Evolutionary conservation across 768 basidiomycete species (phyloP).

Genomic region (Guyanaporus albipodus): DNA sequence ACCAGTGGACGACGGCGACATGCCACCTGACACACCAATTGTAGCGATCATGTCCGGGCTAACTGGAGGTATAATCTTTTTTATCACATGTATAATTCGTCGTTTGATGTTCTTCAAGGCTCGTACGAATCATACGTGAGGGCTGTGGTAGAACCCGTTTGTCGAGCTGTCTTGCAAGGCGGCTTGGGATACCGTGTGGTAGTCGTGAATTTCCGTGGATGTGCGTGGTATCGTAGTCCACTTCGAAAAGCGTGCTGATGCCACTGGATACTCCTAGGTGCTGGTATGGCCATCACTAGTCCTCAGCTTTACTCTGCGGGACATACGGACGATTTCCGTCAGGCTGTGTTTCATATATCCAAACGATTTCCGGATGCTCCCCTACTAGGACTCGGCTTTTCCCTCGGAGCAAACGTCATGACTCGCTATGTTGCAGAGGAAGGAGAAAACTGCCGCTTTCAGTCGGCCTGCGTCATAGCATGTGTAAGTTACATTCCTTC

Average conservation of each 20-base stretch:
- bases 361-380: conserved; percentile 73
- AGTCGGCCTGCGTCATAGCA: conserved; percentile 64
- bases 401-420: conserved; percentile 88
- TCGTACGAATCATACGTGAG: conserved; percentile 90
- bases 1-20: conserved; percentile 20
- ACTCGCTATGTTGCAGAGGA: conserved; percentile 89
- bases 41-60: conserved; percentile 33
- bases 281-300: conserved; percentile 78
- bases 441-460: conserved; percentile 56
- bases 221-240: conserved; percentile 41
- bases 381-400: conserved; percentile 86
- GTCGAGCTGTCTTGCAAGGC: conserved; percentile 66
- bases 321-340: conserved; percentile 85
- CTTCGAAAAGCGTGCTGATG: conserved; percentile 13
- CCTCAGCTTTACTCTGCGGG: conserved; percentile 85
- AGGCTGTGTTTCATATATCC: conserved; percentile 73
- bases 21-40: conserved; percentile 26
- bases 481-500: conserved; percentile 51
- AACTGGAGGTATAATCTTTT: conserved; percentile 26
- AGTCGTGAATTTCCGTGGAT: conserved; percentile 91
- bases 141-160: conserved; percentile 71
- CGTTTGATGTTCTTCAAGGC: conserved; percentile 40
- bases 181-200: conserved; percentile 88
- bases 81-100: neutral
- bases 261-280: conserved; percentile 49